phyloP scores from a whole-genome alignment of 352 stramenopile genomes.

The Globisporangium paroecandrum region DNA sequence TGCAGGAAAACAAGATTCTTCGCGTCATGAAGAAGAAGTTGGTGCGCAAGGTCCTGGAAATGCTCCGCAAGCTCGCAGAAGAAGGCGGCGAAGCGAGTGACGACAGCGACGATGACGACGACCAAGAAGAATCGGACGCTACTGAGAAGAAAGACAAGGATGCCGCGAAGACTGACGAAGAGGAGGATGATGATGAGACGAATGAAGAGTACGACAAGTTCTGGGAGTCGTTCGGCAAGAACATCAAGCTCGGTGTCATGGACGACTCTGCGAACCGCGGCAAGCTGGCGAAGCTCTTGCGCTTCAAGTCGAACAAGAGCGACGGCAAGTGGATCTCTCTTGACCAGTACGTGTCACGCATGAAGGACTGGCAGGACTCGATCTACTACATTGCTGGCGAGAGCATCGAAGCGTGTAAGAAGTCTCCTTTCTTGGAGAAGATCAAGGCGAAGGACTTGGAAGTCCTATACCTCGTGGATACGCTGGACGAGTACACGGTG shows the following conservation, averaged over 20 bases:
- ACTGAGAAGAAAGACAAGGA: constrained; percentile 59
- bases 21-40: constrained; percentile 99
- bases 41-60: constrained; percentile 98
- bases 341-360: constrained; percentile 95
- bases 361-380: constrained; percentile 99
- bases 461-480: constrained; percentile 98
- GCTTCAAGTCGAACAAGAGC: constrained; percentile 95
- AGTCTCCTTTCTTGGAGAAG: constrained; percentile 97
- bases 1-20: constrained; percentile 99
- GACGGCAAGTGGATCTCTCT: constrained; percentile 92
- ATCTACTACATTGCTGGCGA: constrained; percentile 99
- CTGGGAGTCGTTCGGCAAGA: constrained; percentile 97
- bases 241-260: constrained; percentile 99
- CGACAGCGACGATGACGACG: constrained; percentile 50
- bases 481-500: constrained; percentile 98
- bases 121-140: constrained; percentile 43
- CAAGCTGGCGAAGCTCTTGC: constrained; percentile 96
- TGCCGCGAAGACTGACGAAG: constrained; percentile 64
- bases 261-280: constrained; percentile 94
- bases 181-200: constrained; percentile 57
- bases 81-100: constrained; percentile 83
- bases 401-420: constrained; percentile 88
- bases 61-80: constrained; percentile 94
- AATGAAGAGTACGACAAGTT: constrained; percentile 96
- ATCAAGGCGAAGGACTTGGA: constrained; percentile 97